phyloP scores from a whole-genome alignment of 2,329 filamentous ascomycete genomes.

The Botrytis tulipae region DNA sequence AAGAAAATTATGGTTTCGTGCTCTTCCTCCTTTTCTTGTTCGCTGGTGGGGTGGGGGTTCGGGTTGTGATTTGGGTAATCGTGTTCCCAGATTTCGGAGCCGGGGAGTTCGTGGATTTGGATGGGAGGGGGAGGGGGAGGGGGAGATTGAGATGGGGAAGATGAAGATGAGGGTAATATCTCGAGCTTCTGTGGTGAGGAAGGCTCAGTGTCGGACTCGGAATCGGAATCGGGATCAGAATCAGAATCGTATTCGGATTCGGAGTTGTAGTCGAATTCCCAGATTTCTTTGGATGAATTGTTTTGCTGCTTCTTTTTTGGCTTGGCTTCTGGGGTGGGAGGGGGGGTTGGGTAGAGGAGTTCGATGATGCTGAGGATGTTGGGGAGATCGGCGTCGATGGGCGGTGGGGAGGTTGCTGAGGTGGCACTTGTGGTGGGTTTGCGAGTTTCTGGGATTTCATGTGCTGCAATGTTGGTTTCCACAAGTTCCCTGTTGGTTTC shows the following conservation, averaged over 20 bases:
- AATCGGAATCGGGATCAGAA: background rate
- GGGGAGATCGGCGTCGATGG: background rate
- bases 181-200: too few species aligned
- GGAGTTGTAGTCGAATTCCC: slow-evolving; percentile 2
- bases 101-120: background rate
- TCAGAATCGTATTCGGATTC: background rate
- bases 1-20: background rate
- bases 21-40: background rate
- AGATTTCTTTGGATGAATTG: background rate
- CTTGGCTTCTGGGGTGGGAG: too few species aligned
- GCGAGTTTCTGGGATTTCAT: rapidly evolving
- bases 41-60: rapidly evolving
- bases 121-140: rapidly evolving
- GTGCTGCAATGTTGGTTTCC: rapidly evolving
- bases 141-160: background rate
- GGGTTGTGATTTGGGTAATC: background rate
- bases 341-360: background rate
- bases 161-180: too few species aligned
- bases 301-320: background rate
- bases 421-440: too few species aligned
- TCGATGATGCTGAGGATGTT: background rate
- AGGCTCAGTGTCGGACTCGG: background rate
- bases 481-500: background rate
- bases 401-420: too few species aligned
- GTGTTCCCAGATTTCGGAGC: background rate